Percentiles rank a stretch among this genome's conserved stretches.
These are phyloP conservation scores for Arachnopeziza araneosa DNA, from an alignment of 2,329 filamentous ascomycete species.

Conservation along the genomic window DNA sequence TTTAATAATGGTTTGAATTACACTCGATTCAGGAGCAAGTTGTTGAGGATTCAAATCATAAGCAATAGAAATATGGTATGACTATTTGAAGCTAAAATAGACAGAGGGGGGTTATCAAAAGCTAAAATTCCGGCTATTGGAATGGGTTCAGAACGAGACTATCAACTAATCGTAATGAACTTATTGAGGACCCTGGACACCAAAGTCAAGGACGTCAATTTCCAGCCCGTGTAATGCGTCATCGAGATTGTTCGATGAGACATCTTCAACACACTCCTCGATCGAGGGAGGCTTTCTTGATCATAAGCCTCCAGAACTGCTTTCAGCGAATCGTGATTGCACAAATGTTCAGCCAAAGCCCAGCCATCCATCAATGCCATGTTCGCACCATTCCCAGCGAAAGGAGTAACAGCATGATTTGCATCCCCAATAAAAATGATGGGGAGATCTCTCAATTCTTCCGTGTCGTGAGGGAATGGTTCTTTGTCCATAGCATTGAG, in stretches of 20 bases:
- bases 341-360: constrained; percentile 40
- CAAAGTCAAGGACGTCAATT: neutral
- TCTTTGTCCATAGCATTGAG: constrained; percentile 41
- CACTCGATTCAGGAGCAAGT: too few relatives aligned
- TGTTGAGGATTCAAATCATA: too few relatives aligned
- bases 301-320: constrained; percentile 34
- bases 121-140: too few relatives aligned
- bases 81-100: too few relatives aligned
- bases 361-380: constrained; percentile 42
- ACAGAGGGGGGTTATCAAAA: too few relatives aligned
- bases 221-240: neutral
- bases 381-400: constrained; percentile 45
- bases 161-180: neutral
- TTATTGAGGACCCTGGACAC: neutral
- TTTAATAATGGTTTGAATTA: too few relatives aligned
- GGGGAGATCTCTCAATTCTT: constrained; percentile 6
- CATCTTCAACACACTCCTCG: constrained; percentile 11
- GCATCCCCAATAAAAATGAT: constrained; percentile 45
- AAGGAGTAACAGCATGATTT: constrained; percentile 46
- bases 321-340: constrained; percentile 21
- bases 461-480: constrained; percentile 36
- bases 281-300: constrained; percentile 32
- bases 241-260: constrained; percentile 4
- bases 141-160: too few relatives aligned
- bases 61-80: too few relatives aligned